Conservation (phyloP, 1,284 basidiomycete genomes). For the Peniophora sp. region DNA sequence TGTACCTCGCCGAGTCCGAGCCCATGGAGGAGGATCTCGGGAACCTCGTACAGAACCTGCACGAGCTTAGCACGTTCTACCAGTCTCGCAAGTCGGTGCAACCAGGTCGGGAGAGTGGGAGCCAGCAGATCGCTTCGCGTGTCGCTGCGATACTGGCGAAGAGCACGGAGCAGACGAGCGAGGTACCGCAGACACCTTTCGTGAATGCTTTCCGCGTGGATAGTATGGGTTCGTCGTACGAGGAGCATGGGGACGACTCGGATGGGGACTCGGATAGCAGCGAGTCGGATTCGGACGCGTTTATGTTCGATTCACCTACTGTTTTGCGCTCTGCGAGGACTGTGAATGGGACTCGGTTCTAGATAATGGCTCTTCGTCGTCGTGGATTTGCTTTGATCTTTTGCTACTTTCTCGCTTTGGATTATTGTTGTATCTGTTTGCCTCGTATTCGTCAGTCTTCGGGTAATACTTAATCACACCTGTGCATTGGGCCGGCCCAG, state of each 20-base stretch:
- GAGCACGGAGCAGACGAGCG: conserved; percentile 44
- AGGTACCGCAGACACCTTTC: conserved; percentile 67
- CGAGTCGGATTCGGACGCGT: conserved; percentile 60
- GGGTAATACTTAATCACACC: too few relatives aligned
- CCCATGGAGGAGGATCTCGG: conserved; percentile 64
- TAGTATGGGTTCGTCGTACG: conserved; percentile 16
- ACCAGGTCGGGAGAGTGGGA: conserved; percentile 24
- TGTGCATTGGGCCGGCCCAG: too few relatives aligned
- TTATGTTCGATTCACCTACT: conserved; percentile 52
- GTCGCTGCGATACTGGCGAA: conserved; percentile 76
- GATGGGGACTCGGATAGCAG: conserved; percentile 22
- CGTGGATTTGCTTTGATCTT: too few relatives aligned
- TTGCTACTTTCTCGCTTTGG: too few relatives aligned
- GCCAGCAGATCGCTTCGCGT: conserved; percentile 61
- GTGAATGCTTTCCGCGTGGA: conserved; percentile 67
- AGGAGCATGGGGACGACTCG: conserved; percentile 25
- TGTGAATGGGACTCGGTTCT: conserved; percentile 3
- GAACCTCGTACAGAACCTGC: conserved; percentile 79
- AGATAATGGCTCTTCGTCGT: too few relatives aligned
- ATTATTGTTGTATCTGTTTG: too few relatives aligned
- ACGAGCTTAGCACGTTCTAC: conserved; percentile 84
- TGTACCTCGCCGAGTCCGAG: conserved; percentile 24
- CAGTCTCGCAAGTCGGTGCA: conserved; percentile 37
- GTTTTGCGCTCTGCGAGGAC: conserved; percentile 6
- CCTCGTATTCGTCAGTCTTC: too few relatives aligned